These are phyloP conservation scores for Phytophthora chlamydospora DNA, from an alignment of 352 stramenopile species.

Conservation along the genomic window DNA sequence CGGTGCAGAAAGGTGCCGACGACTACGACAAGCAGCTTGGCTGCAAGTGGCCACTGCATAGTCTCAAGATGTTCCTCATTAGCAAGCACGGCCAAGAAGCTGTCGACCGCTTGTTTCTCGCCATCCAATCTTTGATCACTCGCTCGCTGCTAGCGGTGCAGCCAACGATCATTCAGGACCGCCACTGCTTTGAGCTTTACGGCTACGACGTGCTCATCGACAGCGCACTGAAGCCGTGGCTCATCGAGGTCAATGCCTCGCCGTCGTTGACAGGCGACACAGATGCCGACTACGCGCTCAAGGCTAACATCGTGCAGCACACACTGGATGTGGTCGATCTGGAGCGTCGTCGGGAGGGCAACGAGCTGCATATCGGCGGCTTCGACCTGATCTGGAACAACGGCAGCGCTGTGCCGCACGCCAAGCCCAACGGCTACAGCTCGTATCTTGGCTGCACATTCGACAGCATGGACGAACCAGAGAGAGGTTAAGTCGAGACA, in stretches of 20 bases:
- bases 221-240: conserved; percentile 57
- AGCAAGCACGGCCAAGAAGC: conserved; percentile 70
- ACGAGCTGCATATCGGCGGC: conserved; percentile 60
- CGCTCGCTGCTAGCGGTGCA: conserved; percentile 86
- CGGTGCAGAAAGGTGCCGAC: conserved; percentile 68
- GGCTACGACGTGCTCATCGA: conserved; percentile 82
- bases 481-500: conserved; percentile 15
- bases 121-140: conserved; percentile 88
- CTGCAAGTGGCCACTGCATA: conserved; percentile 74
- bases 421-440: conserved; percentile 56
- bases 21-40: conserved; percentile 52
- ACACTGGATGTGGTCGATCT: conserved; percentile 90
- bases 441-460: conserved; percentile 69
- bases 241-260: conserved; percentile 80
- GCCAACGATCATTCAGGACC: conserved; percentile 83
- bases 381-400: conserved; percentile 80
- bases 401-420: conserved; percentile 30
- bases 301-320: conserved; percentile 88
- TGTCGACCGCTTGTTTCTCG: conserved; percentile 71
- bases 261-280: conserved; percentile 76
- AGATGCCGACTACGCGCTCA: conserved; percentile 84
- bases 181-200: conserved; percentile 86
- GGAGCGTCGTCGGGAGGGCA: conserved; percentile 50
- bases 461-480: conserved; percentile 32
- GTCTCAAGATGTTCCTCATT: conserved; percentile 66